Evolutionary conservation across 352 stramenopile species (phyloP), one percentile per base, ranked within the genome.

Genomic region (Phytophthora citricola): DNA sequence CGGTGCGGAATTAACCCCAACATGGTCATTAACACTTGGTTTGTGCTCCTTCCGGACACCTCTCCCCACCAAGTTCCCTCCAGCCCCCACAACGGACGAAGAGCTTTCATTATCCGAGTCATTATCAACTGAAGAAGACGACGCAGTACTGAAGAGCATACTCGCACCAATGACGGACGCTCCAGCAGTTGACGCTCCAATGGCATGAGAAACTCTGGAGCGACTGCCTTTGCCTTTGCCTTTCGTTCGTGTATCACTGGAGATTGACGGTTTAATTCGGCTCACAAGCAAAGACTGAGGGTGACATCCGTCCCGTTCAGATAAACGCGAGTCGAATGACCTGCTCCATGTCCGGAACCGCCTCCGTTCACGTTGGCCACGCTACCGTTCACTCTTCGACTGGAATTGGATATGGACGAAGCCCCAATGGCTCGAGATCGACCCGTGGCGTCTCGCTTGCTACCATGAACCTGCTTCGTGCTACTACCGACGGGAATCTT

Each of bases 231-330:
- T 61, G 0, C 65, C 51, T 47, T 79, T 81, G 15, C 71, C 51
- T 52, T 51, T 68, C 29, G 49, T 50, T 58, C 49, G 43, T 20
- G 48, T 27, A 26, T 46, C 64, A 47, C 57, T 68, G 4, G 76
- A 68, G 6, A 76, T 77, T 27, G 79, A 78, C 1, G 83, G 75
- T 50, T 92, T 91, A 63, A 91, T 90, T 29, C 81, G 79, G 51
- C 81, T 91, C 57, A 89, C 67, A 0, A 94, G 72, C 27, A 94
- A 69, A 29, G 86, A 94, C 61, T 94, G 86, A 22, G 86, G 8
- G 85, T 94, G 27, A 92, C 86, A 26, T 94, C 84, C 3, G 69
- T 63, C 5, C 86, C 86, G 24, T 92, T 81, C 24, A 92, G 51
- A 59, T 82, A 94, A 31, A 94, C 83, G 26, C 84, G 82, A 41